Evolutionary conservation across 2,329 filamentous ascomycete genomes (phyloP), one percentile per base, ranked within the genome.

Genomic region (Aspergillus pseudoviridinutans): DNA sequence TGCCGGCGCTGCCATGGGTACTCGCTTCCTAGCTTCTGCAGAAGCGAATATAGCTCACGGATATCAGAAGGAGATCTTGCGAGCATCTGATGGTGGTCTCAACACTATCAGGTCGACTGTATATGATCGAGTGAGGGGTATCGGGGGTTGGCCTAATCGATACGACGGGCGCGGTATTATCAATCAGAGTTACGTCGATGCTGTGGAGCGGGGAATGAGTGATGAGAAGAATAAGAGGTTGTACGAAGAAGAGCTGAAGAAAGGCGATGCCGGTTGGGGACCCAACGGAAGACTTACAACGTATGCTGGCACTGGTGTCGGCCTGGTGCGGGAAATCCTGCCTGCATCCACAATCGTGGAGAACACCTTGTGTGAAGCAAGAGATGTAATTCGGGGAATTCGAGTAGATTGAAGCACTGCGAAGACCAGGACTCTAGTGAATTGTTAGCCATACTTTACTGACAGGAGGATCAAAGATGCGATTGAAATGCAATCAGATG

Each of bases 241-340:
- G 28, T 80, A 82, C 68, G 68, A 78, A 35, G 72, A 79, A 61
- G 84, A 83, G 42, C 64, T 80, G 65, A 69, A 76, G 64, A 76
- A 69, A 72, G 82, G 80, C 2, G 80, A 84, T 69, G 72, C 69
- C 17, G 76, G 82, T 51, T 81, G 82, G 81, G 84, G 83, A 25
- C 72, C 72, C 0, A 69, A 79, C 9, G 83, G 79, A 3, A 77
- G 85, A 58, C 74, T 87, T 74, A 85, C 83, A 4, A 83, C 83
- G 9, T 88, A 87, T 76, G 84, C 83, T 14, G 85, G 86, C 3
- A 82, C 82, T 22, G 85, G 79, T 0, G 81, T 88, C 14, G 86
- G 86, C 0, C 72, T 88, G 59, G 76, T 87, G 2, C 81, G 71
- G 49, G 70, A 78, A 42, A 74, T 83, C 1, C 76, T 77, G 62